Conservation (phyloP, 2,329 filamentous ascomycete species). For the Domatiomyces catenatus region DNA sequence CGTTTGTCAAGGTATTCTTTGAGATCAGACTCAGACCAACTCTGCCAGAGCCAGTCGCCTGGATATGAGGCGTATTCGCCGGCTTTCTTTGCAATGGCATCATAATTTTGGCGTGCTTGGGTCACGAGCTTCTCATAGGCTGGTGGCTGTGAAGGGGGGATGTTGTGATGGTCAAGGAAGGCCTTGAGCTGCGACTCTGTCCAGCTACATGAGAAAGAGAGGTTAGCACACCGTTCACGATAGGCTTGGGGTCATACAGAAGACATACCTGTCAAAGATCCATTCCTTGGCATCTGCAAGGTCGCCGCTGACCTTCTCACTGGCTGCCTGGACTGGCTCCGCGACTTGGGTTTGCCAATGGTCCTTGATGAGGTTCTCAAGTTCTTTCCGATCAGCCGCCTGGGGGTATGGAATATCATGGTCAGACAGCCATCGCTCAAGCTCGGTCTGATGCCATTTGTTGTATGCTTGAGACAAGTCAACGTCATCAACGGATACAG, state of each 20-base stretch:
- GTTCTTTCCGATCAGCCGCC: constrained; percentile 78
- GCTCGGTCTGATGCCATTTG: constrained; percentile 96
- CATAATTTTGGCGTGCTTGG: constrained; percentile 66
- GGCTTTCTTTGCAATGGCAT: constrained; percentile 55
- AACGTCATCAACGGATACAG: constrained; percentile 1
- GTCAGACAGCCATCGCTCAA: constrained; percentile 92
- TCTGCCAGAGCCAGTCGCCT: constrained; percentile 82
- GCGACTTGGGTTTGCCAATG: constrained; percentile 73
- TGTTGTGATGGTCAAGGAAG: constrained; percentile 75
- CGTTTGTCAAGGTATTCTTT: constrained; percentile 79
- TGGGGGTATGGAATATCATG: constrained; percentile 82
- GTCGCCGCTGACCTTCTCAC: constrained; percentile 58
- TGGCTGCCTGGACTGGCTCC: constrained; percentile 60
- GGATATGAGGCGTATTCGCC: constrained; percentile 75
- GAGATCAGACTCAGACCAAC: constrained; percentile 84
- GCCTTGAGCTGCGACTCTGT: constrained; percentile 84
- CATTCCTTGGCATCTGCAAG: constrained; percentile 66
- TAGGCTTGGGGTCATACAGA: constrained; percentile 3
- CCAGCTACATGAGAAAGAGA: constrained; percentile 43
- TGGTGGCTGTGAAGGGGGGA: constrained; percentile 79
- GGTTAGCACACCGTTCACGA: constrained; percentile 22
- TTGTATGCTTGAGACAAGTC: constrained; percentile 58
- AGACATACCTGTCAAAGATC: constrained; percentile 64
- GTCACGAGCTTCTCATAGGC: constrained; percentile 69
- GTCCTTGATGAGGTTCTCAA: constrained; percentile 75